A percentile compares a stretch with the other conserved stretches of the same genome.
Conservation (phyloP, 2,329 filamentous ascomycete species). For the Mollisiaceae sp. region DNA sequence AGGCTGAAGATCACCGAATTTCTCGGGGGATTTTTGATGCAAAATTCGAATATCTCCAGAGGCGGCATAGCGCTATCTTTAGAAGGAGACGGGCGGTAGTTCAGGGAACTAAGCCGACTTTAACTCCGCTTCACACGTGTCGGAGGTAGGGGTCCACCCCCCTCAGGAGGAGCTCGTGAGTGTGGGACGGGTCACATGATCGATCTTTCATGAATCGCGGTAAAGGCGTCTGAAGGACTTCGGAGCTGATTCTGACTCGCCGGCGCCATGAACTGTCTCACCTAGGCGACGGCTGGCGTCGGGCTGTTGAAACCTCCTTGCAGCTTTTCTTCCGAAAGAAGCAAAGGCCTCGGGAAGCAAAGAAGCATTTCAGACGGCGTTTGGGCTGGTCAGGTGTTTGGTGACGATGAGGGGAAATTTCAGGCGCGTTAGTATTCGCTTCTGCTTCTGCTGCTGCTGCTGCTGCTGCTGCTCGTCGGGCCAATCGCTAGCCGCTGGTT, state of each 20-base stretch:
- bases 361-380: not conserved
- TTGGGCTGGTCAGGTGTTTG: conserved; percentile 2
- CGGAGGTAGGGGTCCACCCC: not conserved
- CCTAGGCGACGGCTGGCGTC: not conserved
- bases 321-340: too few species aligned
- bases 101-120: not conserved
- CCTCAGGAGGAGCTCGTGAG: not conserved
- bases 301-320: not conserved
- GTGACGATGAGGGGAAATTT: conserved; percentile 7
- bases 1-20: not conserved
- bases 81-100: not conserved
- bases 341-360: too few species aligned
- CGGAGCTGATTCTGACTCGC: too few species aligned
- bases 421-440: conserved; percentile 5
- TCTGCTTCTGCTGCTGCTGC: too few species aligned
- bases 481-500: not conserved
- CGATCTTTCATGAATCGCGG: not conserved
- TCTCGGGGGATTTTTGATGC: not conserved
- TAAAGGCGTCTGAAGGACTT: not conserved
- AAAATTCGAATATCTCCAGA: not conserved
- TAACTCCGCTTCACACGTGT: not conserved
- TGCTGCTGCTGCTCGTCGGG: too few species aligned
- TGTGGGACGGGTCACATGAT: not conserved
- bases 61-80: not conserved
- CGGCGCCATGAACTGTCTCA: not conserved